Conservation (phyloP, 352 stramenopile species). For the Phytophthora hybrid region DNA sequence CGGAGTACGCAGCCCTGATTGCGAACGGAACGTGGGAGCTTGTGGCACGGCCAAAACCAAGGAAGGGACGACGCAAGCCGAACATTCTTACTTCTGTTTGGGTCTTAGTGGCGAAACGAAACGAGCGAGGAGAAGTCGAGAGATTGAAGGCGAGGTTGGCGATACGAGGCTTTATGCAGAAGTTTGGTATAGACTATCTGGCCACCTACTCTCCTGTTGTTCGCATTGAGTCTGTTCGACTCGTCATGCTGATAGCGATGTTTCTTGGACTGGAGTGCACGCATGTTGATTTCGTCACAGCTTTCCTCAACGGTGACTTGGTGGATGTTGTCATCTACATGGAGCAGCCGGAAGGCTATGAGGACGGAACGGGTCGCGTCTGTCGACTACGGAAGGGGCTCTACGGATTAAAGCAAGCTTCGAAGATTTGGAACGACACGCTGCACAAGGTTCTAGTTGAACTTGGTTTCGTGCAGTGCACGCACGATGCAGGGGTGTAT, state of each 20-base stretch:
- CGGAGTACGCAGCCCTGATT: too few species aligned
- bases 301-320: conserved; percentile 5
- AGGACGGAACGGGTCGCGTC: conserved; percentile 7
- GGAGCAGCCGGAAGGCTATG: conserved; percentile 17
- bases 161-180: conserved; percentile 6
- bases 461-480: conserved; percentile 11
- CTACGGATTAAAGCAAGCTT: conserved; percentile 5
- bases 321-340: conserved; percentile 22
- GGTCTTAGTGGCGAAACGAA: conserved; percentile 15
- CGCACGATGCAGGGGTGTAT: conserved; percentile 9
- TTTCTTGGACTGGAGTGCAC: neutral
- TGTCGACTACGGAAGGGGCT: conserved; percentile 13
- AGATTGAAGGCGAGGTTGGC: conserved; percentile 12
- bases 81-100: conserved; percentile 2
- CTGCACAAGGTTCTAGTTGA: conserved; percentile 13
- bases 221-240: conserved; percentile 17
- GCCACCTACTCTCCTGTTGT: conserved; percentile 19
- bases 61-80: neutral
- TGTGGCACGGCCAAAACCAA: conserved; percentile 10
- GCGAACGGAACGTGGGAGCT: conserved; percentile 12
- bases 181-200: conserved; percentile 14
- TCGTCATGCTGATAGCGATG: conserved; percentile 9
- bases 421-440: conserved; percentile 21
- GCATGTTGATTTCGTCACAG: conserved; percentile 5
- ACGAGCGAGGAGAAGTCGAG: conserved; percentile 7